A percentile compares a stretch with the other conserved stretches of the same genome.
Conservation (phyloP, 1,284 basidiomycete species). For the Takashimella tepidaria region DNA sequence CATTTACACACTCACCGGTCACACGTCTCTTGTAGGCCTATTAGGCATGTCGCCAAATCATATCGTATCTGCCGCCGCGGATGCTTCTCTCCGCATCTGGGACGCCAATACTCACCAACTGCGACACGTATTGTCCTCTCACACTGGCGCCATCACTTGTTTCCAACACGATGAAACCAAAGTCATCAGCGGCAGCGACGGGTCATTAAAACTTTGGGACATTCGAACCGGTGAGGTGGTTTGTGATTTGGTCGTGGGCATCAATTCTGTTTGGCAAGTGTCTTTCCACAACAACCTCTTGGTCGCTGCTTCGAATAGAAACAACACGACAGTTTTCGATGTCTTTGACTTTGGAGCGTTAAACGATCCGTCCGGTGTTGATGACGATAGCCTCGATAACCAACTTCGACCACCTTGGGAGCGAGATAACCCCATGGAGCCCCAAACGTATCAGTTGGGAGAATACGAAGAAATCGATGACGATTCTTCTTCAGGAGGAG, state of each 20-base stretch:
- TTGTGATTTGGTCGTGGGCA: constrained; percentile 77
- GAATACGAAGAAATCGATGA: constrained; percentile 12
- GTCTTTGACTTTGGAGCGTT: constrained; percentile 42
- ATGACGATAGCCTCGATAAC: constrained; percentile 37
- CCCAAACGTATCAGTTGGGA: constrained; percentile 24
- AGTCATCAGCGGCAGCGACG: constrained; percentile 86
- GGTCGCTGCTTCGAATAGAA: constrained; percentile 82
- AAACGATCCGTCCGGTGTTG: constrained; percentile 23
- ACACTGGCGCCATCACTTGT: constrained; percentile 91
- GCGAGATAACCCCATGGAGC: constrained; percentile 27
- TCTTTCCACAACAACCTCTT: constrained; percentile 87
- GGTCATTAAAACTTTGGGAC: constrained; percentile 97
- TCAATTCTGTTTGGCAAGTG: constrained; percentile 92
- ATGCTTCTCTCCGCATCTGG: constrained; percentile 88
- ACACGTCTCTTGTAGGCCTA: constrained; percentile 81
- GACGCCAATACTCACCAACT: constrained; percentile 75
- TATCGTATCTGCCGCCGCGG: constrained; percentile 88
- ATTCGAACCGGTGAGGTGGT: constrained; percentile 75
- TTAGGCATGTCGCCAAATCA: constrained; percentile 79
- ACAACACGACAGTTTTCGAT: constrained; percentile 58
- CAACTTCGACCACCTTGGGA: constrained; percentile 36
- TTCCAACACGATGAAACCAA: constrained; percentile 97
- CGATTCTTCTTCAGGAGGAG: background rate
- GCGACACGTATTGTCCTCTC: constrained; percentile 73
- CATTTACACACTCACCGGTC: constrained; percentile 72